These are phyloP conservation scores for Entomortierella beljakovae DNA, from an alignment of 192 early-diverging fungal genomes.

Conservation along the genomic window DNA sequence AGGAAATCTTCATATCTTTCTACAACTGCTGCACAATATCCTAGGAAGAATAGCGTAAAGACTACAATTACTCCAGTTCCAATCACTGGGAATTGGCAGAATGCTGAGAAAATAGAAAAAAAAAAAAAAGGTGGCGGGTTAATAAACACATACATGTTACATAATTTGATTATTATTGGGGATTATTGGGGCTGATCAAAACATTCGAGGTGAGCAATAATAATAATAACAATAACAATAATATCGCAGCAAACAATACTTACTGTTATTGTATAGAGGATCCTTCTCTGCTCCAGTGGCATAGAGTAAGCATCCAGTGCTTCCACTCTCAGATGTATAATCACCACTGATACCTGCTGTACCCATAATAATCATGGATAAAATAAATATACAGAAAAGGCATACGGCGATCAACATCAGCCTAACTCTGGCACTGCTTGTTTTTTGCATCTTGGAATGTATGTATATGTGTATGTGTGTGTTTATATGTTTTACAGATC, in stretches of 20 bases:
- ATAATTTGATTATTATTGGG: too few species aligned
- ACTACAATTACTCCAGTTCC: conserved; percentile 13
- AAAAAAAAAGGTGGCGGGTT: not conserved
- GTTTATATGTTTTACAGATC: not conserved
- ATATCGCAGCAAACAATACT: not conserved
- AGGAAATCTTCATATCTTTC: conserved; percentile 15
- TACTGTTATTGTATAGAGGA: conserved; percentile 14
- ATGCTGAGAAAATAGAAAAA: conserved; percentile 2
- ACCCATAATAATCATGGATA: conserved; percentile 42
- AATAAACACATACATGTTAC: not conserved
- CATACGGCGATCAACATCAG: not conserved
- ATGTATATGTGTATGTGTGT: not conserved
- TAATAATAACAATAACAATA: not conserved
- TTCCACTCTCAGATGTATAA: not conserved
- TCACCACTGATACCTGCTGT: conserved; percentile 27
- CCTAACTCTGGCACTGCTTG: conserved; percentile 21
- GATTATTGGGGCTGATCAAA: not conserved
- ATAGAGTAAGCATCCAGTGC: conserved; percentile 34
- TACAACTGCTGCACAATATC: conserved; percentile 8
- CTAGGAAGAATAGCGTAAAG: conserved; percentile 13
- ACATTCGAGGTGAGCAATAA: not conserved
- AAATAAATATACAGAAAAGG: conserved; percentile 9
- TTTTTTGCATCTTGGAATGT: conserved; percentile 10
- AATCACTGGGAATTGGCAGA: conserved; percentile 43
- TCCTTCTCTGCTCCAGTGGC: conserved; percentile 16